A percentile compares a stretch with the other conserved stretches of the same genome.
Evolutionary conservation across 805 yeast genomes (phyloP).

Genomic region (Maudiozyma turicensis): DNA sequence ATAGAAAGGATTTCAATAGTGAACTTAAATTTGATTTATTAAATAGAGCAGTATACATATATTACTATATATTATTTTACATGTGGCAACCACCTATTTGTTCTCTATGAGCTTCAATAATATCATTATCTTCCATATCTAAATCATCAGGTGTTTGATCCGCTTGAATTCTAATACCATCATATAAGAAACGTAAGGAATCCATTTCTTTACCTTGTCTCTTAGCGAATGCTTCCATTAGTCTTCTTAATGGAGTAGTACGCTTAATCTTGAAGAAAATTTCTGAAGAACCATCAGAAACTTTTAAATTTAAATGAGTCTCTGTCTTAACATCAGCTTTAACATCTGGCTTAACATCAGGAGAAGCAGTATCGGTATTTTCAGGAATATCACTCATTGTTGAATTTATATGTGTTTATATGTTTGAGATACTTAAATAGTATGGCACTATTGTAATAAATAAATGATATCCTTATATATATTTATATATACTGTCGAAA

Average conservation of each 20-base stretch:
- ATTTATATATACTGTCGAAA: not conserved
- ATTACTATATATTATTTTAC: no score
- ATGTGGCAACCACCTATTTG: constrained; percentile 54
- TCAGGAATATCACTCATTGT: not conserved
- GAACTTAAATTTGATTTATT: no score
- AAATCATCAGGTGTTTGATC: constrained; percentile 88
- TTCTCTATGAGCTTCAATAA: constrained; percentile 94
- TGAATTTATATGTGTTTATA: not conserved
- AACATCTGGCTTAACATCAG: constrained; percentile 33
- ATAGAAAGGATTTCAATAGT: not conserved
- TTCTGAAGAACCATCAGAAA: constrained; percentile 88
- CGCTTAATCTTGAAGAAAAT: constrained; percentile 92
- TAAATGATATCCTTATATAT: not conserved
- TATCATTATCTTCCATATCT: constrained; percentile 92
- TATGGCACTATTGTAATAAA: constrained; percentile 16
- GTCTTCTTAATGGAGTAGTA: constrained; percentile 83
- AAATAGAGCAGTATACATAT: no score
- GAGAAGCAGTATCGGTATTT: constrained; percentile 5
- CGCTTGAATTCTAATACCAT: constrained; percentile 82
- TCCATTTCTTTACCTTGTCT: constrained; percentile 87
- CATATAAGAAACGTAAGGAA: constrained; percentile 80
- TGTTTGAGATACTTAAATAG: constrained; percentile 6
- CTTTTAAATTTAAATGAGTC: constrained; percentile 87
- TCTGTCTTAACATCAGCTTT: constrained; percentile 50
- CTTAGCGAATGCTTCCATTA: constrained; percentile 96